Conservation (phyloP, 768 basidiomycete genomes). For the Holtermannia corniformis region DNA sequence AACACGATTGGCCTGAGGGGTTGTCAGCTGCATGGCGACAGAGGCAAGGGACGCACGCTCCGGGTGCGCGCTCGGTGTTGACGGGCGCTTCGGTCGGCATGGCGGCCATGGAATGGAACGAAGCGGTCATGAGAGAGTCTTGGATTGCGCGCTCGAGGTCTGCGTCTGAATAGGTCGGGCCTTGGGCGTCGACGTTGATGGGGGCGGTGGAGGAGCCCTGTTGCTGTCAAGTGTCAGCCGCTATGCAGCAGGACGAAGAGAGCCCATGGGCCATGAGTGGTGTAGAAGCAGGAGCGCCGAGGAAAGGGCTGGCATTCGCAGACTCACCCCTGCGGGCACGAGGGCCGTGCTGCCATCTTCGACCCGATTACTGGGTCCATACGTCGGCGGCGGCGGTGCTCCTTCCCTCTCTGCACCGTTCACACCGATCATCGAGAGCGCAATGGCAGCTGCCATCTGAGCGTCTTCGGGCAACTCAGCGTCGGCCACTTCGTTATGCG, state of each 20-base stretch:
- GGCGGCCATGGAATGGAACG: conserved; percentile 30
- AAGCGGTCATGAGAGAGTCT: conserved; percentile 37
- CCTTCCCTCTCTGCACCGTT: no score
- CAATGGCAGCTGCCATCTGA: not conserved
- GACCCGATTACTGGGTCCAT: not conserved
- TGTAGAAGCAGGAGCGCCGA: not conserved
- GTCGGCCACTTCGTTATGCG: not conserved
- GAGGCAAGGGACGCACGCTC: conserved; percentile 25
- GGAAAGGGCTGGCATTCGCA: no score
- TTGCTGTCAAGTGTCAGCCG: no score
- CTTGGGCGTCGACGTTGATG: no score
- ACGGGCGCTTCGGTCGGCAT: conserved; percentile 11
- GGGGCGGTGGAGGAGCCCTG: no score
- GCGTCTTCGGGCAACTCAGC: not conserved
- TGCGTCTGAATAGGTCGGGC: conserved; percentile 20
- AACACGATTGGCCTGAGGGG: conserved; percentile 18
- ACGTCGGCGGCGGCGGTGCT: not conserved
- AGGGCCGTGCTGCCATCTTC: not conserved
- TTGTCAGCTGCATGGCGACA: no score
- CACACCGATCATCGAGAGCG: not conserved
- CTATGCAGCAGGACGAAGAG: no score
- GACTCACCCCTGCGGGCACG: not conserved
- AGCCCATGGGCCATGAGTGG: no score
- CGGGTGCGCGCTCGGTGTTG: conserved; percentile 5
- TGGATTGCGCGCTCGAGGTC: conserved; percentile 33